phyloP scores from a whole-genome alignment of 352 stramenopile species.

The Pythium guiyangense region DNA sequence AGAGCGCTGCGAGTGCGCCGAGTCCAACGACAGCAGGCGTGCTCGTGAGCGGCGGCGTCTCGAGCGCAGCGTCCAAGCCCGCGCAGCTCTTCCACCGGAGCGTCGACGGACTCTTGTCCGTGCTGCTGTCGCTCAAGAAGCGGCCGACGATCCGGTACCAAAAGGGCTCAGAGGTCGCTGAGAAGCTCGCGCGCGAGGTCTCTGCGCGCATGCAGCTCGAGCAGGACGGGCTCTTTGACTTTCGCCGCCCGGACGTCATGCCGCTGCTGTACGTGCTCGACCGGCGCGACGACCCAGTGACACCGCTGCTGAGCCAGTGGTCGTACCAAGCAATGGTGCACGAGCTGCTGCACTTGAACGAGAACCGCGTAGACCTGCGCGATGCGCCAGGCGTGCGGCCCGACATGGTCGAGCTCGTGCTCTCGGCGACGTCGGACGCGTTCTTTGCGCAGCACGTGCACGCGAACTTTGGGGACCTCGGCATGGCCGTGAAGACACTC shows the following conservation, averaged over 20 bases:
- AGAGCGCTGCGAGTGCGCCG: constrained; percentile 18
- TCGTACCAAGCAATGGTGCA: constrained; percentile 99
- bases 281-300: constrained; percentile 98
- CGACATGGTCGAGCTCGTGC: constrained; percentile 97
- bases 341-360: constrained; percentile 96
- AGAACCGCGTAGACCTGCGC: constrained; percentile 96
- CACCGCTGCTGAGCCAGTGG: constrained; percentile 97
- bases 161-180: constrained; percentile 87
- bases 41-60: neutral
- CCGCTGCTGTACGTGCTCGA: constrained; percentile 95
- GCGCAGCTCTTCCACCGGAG: constrained; percentile 89
- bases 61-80: constrained; percentile 20
- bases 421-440: constrained; percentile 93
- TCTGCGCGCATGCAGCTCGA: constrained; percentile 91
- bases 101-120: constrained; percentile 91
- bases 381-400: constrained; percentile 93
- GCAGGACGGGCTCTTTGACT: constrained; percentile 97
- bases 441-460: constrained; percentile 97
- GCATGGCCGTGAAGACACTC: constrained; percentile 94
- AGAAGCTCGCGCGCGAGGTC: constrained; percentile 94
- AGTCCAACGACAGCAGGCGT: constrained; percentile 47
- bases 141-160: constrained; percentile 96
- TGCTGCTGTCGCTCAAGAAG: constrained; percentile 95
- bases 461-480: constrained; percentile 98
- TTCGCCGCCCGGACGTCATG: constrained; percentile 80